Evolutionary conservation across 2,329 filamentous ascomycete species (phyloP), one percentile per base, ranked within the genome.

Genomic region (Mycogone perniciosa): DNA sequence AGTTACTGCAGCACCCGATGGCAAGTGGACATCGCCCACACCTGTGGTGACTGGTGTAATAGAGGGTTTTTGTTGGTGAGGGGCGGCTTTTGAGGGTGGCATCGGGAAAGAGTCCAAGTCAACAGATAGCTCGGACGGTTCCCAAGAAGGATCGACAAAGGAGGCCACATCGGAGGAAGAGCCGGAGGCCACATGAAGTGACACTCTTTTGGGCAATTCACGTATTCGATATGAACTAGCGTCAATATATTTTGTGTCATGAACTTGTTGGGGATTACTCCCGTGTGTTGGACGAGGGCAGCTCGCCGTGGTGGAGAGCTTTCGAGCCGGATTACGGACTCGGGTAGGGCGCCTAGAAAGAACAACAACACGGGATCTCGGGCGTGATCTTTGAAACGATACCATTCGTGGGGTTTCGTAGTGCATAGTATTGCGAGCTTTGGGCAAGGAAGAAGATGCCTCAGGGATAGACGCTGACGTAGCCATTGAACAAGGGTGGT

Each of bases 391-490:
- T 29, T 60, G 41, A 27, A 56, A 58, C 7, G 58, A 60, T 27
- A 52, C 46, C 6, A 50, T 46, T 29, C 41, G 50, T 33, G 41
- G 46, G 20, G 53, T 46, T 13, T 47, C 37, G 42, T 43, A 44
- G 44, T 37, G 51, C 35, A 51, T 51, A 29, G 48, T 48, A 46
- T 44, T 57, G 39, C 41, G 55, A 11, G 54, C 53, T 39, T 56
- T 52, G n/a, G 54, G 50, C 49, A 58, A 50, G 33, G 51, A 51
- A 51, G 57, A 41, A 51, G 54, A 52, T 51, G 56, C 54, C 48
- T 62, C 58, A 26, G 58, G 52, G 40, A 64, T 64, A 55, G 64
- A 62, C 59, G 62, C 57, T 56, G 60, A 46, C 31, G 56, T 50
- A 56, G 56, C 56, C 66, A 70, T 69, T 42, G 44, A 48, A 27